phyloP scores from a whole-genome alignment of 1,284 basidiomycete species.

The Pisolithus thermaeus region DNA sequence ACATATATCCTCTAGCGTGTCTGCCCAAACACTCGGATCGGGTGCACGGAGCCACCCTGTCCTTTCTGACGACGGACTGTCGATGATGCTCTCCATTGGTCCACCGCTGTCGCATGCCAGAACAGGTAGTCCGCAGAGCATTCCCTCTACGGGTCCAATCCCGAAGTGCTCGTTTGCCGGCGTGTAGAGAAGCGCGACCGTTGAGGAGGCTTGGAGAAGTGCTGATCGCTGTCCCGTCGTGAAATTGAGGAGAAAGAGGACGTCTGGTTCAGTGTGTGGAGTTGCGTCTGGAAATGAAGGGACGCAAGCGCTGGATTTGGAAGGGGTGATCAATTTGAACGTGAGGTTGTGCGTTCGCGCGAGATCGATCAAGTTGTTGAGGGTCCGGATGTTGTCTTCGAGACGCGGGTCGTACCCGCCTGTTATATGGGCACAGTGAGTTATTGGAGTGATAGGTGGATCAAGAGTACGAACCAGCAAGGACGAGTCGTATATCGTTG shows the following conservation, averaged over 20 bases:
- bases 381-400: constrained; percentile 64
- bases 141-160: constrained; percentile 93
- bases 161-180: constrained; percentile 97
- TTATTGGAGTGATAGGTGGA: neutral
- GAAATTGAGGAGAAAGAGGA: constrained; percentile 86
- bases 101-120: constrained; percentile 88
- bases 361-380: constrained; percentile 51
- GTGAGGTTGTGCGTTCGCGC: constrained; percentile 46
- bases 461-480: constrained; percentile 53
- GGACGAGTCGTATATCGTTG: constrained; percentile 52
- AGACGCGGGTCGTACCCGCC: constrained; percentile 74
- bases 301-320: constrained; percentile 30
- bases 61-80: constrained; percentile 34
- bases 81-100: constrained; percentile 84
- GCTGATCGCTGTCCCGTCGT: constrained; percentile 73
- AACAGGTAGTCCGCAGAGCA: constrained; percentile 89
- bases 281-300: constrained; percentile 33
- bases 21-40: constrained; percentile 60
- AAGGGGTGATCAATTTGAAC: constrained; percentile 48
- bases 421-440: constrained; percentile 13
- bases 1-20: constrained; percentile 60
- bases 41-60: constrained; percentile 70
- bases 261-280: constrained; percentile 40
- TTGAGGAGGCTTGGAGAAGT: constrained; percentile 61
- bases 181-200: constrained; percentile 83